Evolutionary conservation across 2,329 filamentous ascomycete genomes (phyloP).

Genomic region (Biscogniauxia sp.): DNA sequence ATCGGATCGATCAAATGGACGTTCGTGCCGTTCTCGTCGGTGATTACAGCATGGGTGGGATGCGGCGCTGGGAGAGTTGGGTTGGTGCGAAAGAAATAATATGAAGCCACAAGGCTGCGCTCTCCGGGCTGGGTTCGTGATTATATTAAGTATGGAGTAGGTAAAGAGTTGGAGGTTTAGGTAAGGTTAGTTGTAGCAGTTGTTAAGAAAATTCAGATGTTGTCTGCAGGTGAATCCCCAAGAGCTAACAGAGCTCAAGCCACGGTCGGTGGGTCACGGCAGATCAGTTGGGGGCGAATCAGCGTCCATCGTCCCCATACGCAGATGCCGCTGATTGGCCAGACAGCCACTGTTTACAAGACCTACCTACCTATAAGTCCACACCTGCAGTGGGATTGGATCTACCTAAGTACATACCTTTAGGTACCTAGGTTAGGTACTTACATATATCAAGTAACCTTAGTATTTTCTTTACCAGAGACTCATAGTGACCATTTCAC

Average conservation of each 20-base stretch:
- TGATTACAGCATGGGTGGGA: constrained; percentile 17
- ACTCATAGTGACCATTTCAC: too few species aligned
- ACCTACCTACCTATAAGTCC: neutral
- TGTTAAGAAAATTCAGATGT: constrained; percentile 2
- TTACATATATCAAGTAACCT: too few species aligned
- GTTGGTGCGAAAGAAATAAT: neutral
- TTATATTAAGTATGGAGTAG: neutral
- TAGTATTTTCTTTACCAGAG: too few species aligned
- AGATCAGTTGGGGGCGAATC: neutral
- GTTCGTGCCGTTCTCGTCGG: constrained; percentile 22
- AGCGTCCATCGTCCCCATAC: neutral
- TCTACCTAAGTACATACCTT: neutral
- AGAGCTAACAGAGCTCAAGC: constrained; percentile 7
- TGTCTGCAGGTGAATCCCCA: constrained; percentile 5
- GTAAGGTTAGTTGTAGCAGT: neutral
- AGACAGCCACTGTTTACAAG: neutral
- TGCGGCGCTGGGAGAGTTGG: constrained; percentile 10
- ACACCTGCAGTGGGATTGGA: too few species aligned
- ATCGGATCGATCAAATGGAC: constrained; percentile 28
- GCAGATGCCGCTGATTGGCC: neutral
- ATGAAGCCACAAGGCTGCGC: neutral
- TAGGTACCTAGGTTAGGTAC: neutral
- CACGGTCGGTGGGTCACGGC: constrained; percentile 5
- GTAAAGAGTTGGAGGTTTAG: neutral
- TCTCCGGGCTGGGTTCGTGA: neutral